Evolutionary conservation across 2,329 filamentous ascomycete species (phyloP).

Genomic region (Aspergillus quadrilineatus): DNA sequence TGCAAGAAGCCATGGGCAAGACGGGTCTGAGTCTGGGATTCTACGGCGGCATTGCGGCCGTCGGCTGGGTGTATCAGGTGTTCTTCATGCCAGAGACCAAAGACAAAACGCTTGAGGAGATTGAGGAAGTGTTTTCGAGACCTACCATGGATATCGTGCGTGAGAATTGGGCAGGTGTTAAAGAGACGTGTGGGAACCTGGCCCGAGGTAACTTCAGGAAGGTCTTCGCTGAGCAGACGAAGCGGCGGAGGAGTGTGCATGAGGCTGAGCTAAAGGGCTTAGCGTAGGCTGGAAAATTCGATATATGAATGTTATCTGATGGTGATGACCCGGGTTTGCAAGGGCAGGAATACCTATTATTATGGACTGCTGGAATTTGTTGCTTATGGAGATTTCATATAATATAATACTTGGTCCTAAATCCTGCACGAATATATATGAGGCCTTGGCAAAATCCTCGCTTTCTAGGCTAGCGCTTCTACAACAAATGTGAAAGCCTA

Average conservation of each 20-base stretch:
- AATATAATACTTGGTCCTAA: too few relatives aligned
- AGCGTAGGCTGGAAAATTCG: neutral
- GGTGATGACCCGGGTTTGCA: neutral
- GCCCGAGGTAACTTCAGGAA: neutral
- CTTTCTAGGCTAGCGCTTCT: too few relatives aligned
- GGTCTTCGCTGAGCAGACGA: conserved; percentile 9
- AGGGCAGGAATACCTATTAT: too few relatives aligned
- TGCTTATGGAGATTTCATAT: too few relatives aligned
- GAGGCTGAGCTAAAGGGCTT: neutral
- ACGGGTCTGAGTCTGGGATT: conserved; percentile 69
- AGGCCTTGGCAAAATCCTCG: too few relatives aligned
- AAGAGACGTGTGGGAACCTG: conserved; percentile 1
- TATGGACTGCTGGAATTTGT: too few relatives aligned
- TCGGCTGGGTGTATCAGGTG: conserved; percentile 71
- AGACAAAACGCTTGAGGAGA: conserved; percentile 68
- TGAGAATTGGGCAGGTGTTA: conserved; percentile 48
- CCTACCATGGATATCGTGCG: conserved; percentile 63
- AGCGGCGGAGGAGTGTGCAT: neutral
- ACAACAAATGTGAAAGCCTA: too few relatives aligned
- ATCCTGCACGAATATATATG: too few relatives aligned
- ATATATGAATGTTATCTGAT: too few relatives aligned
- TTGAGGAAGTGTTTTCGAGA: conserved; percentile 64
- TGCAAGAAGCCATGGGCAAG: conserved; percentile 66
- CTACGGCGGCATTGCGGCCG: conserved; percentile 69
- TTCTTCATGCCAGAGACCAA: conserved; percentile 76